These are phyloP conservation scores for Colletotrichum limetticola DNA, from an alignment of 2,329 filamentous ascomycete genomes.

Conservation along the genomic window DNA sequence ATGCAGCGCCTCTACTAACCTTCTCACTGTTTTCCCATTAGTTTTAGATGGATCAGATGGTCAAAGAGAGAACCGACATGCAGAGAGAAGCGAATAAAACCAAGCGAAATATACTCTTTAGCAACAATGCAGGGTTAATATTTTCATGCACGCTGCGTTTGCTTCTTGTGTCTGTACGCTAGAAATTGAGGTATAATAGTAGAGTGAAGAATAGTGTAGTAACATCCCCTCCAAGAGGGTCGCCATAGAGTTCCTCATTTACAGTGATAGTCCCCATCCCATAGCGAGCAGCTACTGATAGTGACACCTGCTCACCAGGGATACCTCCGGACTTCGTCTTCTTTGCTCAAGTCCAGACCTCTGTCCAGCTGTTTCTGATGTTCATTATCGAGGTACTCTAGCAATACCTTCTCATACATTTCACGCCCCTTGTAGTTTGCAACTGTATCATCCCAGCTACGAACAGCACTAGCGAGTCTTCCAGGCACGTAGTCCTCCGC, in stretches of 20 bases:
- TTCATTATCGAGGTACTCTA: conserved; percentile 80
- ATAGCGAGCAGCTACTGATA: neutral
- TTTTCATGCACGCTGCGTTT: too few relatives aligned
- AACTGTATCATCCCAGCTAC: conserved; percentile 86
- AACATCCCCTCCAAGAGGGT: too few relatives aligned
- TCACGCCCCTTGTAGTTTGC: conserved; percentile 81
- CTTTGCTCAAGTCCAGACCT: conserved; percentile 71
- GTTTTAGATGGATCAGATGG: too few relatives aligned
- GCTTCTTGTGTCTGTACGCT: too few relatives aligned
- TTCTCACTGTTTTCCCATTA: neutral
- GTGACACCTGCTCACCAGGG: conserved; percentile 56
- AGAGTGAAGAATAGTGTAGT: too few relatives aligned
- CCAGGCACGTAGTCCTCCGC: conserved; percentile 83
- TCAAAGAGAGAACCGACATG: too few relatives aligned
- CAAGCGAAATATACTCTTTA: too few relatives aligned
- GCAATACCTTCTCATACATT: conserved; percentile 76
- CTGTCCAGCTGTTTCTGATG: conserved; percentile 78
- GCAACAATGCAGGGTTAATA: too few relatives aligned
- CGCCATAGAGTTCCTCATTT: neutral
- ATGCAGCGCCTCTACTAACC: neutral
- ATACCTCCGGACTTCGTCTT: conserved; percentile 70
- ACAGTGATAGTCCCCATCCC: neutral
- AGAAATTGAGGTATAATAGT: too few relatives aligned
- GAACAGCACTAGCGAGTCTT: conserved; percentile 78
- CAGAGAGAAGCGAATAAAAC: too few relatives aligned